A percentile compares a stretch with the other conserved stretches of the same genome.
Evolutionary conservation across 441 rosid species (phyloP).

Genomic region (Croton laevigatus): DNA sequence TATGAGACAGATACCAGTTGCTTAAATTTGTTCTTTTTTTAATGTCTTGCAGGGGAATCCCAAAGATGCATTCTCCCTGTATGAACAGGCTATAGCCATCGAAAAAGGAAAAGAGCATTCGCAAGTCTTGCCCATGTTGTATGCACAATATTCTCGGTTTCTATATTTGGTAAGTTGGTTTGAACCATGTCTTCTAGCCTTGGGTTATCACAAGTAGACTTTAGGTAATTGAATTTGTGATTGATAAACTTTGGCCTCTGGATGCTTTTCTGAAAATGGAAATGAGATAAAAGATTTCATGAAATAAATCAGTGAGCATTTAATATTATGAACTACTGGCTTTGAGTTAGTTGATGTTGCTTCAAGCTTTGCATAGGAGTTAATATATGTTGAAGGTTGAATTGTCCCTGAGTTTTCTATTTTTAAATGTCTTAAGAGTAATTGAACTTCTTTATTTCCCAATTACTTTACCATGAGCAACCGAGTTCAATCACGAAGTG

Average conservation of each 20-base stretch:
- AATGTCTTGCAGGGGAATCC: conserved; percentile 66
- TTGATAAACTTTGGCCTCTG: neutral
- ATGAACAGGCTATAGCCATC: conserved; percentile 91
- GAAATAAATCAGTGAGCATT: neutral
- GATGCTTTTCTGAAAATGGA: neutral
- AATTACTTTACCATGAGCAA: too few relatives aligned
- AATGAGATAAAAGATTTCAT: neutral
- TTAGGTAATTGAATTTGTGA: neutral
- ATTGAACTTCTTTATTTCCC: neutral
- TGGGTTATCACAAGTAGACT: neutral
- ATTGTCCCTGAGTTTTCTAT: neutral
- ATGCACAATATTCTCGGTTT: conserved; percentile 88
- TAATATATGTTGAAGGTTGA: neutral
- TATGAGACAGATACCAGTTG: conserved; percentile 7
- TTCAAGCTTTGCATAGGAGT: neutral
- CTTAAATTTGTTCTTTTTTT: conserved; percentile 18
- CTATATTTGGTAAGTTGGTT: conserved; percentile 59
- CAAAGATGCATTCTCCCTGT: conserved; percentile 67
- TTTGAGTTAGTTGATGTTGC: neutral
- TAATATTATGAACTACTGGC: neutral
- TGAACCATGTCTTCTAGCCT: neutral
- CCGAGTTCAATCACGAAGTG: neutral
- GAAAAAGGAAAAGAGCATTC: conserved; percentile 96
- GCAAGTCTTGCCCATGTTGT: conserved; percentile 63
- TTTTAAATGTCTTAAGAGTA: neutral